These are phyloP conservation scores for Colletotrichum eremochloae DNA, from an alignment of 2,329 filamentous ascomycete genomes.

Conservation along the genomic window DNA sequence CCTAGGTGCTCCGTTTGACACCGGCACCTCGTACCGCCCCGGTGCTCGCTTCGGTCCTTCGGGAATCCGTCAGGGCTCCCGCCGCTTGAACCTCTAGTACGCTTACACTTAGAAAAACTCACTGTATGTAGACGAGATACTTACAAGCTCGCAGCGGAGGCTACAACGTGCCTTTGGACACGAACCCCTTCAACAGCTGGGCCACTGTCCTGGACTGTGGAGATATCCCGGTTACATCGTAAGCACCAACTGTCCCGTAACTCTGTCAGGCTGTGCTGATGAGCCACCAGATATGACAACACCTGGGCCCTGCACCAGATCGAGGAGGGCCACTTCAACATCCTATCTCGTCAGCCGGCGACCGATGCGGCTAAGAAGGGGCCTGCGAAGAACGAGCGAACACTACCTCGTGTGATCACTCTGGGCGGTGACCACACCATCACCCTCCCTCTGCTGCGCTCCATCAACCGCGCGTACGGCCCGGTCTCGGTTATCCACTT, in stretches of 20 bases:
- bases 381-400: conserved; percentile 79
- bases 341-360: conserved; percentile 77
- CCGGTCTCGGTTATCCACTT: conserved; percentile 74
- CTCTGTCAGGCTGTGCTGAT: conserved; percentile 7
- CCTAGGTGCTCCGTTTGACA: conserved; percentile 84
- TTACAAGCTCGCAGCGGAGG: conserved; percentile 74
- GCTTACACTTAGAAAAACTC: conserved; percentile 54
- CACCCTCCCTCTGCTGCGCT: conserved; percentile 70
- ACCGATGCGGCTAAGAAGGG: conserved; percentile 77
- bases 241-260: conserved; percentile 50
- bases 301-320: conserved; percentile 86
- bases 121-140: conserved; percentile 12
- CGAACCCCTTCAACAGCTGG: conserved; percentile 86
- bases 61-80: conserved; percentile 87
- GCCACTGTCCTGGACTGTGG: conserved; percentile 86
- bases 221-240: conserved; percentile 88
- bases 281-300: conserved; percentile 77
- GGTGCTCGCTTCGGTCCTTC: conserved; percentile 88
- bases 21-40: conserved; percentile 86
- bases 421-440: conserved; percentile 76
- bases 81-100: conserved; percentile 88
- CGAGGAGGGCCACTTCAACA: conserved; percentile 83
- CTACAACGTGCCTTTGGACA: conserved; percentile 85
- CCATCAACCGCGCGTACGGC: conserved; percentile 72
- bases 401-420: conserved; percentile 84